Evolutionary conservation across 2,329 filamentous ascomycete species (phyloP), one percentile per base, ranked within the genome.

Genomic region (Fusarium marasasianum): DNA sequence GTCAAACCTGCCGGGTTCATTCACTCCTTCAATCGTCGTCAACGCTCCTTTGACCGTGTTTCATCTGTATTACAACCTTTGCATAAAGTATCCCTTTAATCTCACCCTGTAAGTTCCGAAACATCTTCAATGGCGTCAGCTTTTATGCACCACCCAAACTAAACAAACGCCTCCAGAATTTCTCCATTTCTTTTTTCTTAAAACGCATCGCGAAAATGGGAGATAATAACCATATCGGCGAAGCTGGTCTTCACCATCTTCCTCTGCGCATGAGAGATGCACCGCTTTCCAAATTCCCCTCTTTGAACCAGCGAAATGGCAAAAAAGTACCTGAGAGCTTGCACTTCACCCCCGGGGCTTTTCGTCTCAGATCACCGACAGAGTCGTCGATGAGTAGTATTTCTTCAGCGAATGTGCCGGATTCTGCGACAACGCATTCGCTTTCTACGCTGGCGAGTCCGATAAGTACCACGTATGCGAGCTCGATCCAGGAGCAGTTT

Each of bases 341-440:
- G 13, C 77, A 80, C 38, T 78, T 82, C 41, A 61, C 69, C 4
- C 77, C 79, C 1, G 69, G 72, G 41, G 72, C 75, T 4, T 77
- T 79, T 47, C 80, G 79, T 38, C 76, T 80, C 31, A 80, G 82
- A 18, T 84, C 82, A 3, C 81, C 81, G 1, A 83, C 82, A 0
- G 79, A 80, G 14, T 83, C 82, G 5, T 83, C 83, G 1, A 80
- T 82, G 70, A 83, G 82, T 70, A 83, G 81, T 54, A 76, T 83
- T 50, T 82, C 79, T 12, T 84, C 82, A 4, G 81, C 81, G 8
- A 80, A 82, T 43, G 65, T 83, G 6, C 81, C 81, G 1, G 83
- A 84, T 64, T 83, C 83, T 10, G 83, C 82, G 9, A 84, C 83
- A 3, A 81, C 80, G 0, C 82, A 79, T 44, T 84, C 83, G 3